A percentile compares a stretch with the other conserved stretches of the same genome.
These are phyloP conservation scores for Beauveria sp. DNA, from an alignment of 2,329 filamentous ascomycete genomes.

Conservation along the genomic window DNA sequence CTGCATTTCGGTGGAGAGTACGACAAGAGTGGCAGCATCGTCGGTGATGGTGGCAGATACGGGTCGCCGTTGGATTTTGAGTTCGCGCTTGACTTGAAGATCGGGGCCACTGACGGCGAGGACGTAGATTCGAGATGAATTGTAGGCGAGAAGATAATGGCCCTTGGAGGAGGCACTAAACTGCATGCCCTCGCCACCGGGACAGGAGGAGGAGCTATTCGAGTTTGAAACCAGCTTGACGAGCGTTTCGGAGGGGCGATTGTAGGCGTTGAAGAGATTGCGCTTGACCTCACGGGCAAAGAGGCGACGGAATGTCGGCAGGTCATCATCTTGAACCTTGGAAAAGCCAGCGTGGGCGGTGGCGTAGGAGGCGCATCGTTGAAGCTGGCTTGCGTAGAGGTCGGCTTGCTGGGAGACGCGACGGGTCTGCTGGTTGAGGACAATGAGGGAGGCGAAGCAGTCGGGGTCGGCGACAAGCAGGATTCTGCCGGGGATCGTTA, in stretches of 20 bases:
- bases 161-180: conserved; percentile 73
- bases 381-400: conserved; percentile 56
- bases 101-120: conserved; percentile 57
- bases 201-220: conserved; percentile 75
- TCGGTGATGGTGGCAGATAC: conserved; percentile 72
- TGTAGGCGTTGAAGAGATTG: conserved; percentile 69
- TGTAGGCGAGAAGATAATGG: conserved; percentile 69
- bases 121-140: conserved; percentile 77
- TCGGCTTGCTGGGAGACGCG: conserved; percentile 54
- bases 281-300: conserved; percentile 67
- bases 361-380: conserved; percentile 51
- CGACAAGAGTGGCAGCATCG: conserved; percentile 66
- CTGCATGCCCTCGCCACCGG: conserved; percentile 77
- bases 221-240: conserved; percentile 78
- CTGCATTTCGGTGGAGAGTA: conserved; percentile 74
- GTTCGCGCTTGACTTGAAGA: conserved; percentile 62
- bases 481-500: conserved; percentile 39
- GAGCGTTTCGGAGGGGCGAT: conserved; percentile 61
- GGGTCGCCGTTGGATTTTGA: conserved; percentile 71
- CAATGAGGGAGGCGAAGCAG: conserved; percentile 57
- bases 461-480: conserved; percentile 52
- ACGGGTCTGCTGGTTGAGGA: conserved; percentile 60
- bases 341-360: conserved; percentile 38
- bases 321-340: conserved; percentile 36
- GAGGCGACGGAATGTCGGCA: conserved; percentile 53